Percentiles rank a stretch among this genome's conserved stretches.
phyloP scores from a whole-genome alignment of 306 rosid species.

The Acmispon strigosus region DNA sequence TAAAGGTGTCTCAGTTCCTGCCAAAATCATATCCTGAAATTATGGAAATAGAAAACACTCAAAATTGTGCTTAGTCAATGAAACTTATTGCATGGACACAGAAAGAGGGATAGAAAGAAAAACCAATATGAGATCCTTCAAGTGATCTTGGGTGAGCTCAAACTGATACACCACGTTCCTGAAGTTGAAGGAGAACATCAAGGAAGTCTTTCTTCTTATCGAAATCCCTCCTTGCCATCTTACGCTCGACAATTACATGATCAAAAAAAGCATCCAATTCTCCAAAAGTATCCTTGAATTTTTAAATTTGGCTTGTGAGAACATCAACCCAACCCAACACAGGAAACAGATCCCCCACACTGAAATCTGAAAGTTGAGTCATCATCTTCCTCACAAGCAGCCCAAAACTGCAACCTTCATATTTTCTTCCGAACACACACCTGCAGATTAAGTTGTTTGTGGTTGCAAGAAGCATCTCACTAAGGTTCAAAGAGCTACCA shows the following conservation, averaged over 20 bases:
- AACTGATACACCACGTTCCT: background rate
- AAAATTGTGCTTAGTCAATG: too few species aligned
- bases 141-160: constrained; percentile 18
- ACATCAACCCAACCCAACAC: constrained; percentile 22
- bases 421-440: constrained; percentile 17
- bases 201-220: constrained; percentile 18
- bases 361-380: background rate
- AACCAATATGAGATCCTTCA: constrained; percentile 33
- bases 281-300: constrained; percentile 7
- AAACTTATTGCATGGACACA: too few species aligned
- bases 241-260: constrained; percentile 16
- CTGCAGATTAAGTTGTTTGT: constrained; percentile 20
- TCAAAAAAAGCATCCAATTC: constrained; percentile 19
- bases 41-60: background rate
- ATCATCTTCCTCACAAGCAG: background rate
- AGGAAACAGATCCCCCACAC: constrained; percentile 27
- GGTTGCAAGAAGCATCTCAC: constrained; percentile 15
- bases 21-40: constrained; percentile 42
- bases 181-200: constrained; percentile 28
- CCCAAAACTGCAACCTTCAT: constrained; percentile 1
- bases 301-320: constrained; percentile 4
- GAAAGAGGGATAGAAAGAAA: background rate
- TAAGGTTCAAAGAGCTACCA: constrained; percentile 13
- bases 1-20: constrained; percentile 33
- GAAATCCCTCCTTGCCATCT: background rate